These are phyloP conservation scores for Ambrosia hybrid DNA, from an alignment of 140 eudicot genomes.

Conservation along the genomic window DNA sequence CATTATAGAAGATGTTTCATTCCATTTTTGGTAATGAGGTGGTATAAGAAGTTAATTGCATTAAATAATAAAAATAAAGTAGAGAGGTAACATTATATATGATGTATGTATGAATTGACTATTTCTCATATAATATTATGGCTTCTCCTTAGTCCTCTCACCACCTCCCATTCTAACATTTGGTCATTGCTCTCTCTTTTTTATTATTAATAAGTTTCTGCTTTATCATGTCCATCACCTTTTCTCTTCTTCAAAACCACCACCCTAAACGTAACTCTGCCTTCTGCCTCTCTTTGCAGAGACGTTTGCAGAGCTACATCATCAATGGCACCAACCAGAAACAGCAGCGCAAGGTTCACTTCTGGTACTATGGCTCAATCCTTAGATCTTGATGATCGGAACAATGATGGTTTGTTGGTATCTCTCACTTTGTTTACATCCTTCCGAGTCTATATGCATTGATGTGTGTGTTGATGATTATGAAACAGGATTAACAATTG, in stretches of 20 bases:
- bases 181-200: background rate
- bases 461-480: background rate
- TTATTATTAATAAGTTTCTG: background rate
- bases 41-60: too few relatives aligned
- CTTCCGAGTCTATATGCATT: background rate
- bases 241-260: background rate
- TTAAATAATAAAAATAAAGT: too few relatives aligned
- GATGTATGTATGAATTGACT: conserved; percentile 13
- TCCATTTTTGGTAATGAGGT: too few relatives aligned
- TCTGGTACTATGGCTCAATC: conserved; percentile 9
- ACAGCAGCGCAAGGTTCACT: conserved; percentile 17
- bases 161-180: conserved; percentile 26
- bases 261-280: conserved; percentile 19
- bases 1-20: too few relatives aligned
- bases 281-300: conserved; percentile 28
- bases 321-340: conserved; percentile 26
- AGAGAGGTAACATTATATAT: too few relatives aligned
- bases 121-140: conserved; percentile 2
- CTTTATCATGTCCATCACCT: background rate
- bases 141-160: conserved; percentile 31
- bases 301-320: conserved; percentile 36
- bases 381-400: background rate
- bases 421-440: background rate
- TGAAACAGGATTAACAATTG: conserved; percentile 64
- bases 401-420: conserved; percentile 19